These are phyloP conservation scores for Colletotrichum lini DNA, from an alignment of 2,329 filamentous ascomycete genomes.

Conservation along the genomic window DNA sequence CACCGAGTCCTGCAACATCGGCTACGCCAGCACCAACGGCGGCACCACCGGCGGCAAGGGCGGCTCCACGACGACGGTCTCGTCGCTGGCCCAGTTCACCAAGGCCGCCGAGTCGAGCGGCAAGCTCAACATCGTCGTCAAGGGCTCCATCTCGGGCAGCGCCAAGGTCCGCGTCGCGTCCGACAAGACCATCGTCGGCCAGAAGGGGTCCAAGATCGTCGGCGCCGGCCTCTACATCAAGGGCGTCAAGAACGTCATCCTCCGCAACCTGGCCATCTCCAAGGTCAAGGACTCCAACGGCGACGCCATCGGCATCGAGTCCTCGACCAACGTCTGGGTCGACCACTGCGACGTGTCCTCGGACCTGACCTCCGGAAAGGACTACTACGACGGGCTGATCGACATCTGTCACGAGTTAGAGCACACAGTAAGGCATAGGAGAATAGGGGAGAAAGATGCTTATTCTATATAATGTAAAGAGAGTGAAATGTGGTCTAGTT, in stretches of 20 bases:
- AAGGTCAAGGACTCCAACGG: conserved; percentile 70
- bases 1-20: conserved; percentile 54
- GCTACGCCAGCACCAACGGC: conserved; percentile 53
- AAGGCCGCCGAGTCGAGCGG: conserved; percentile 61
- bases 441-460: too few relatives aligned
- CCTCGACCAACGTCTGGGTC: conserved; percentile 73
- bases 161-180: conserved; percentile 59
- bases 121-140: conserved; percentile 58
- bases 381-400: conserved; percentile 78
- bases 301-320: conserved; percentile 72
- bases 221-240: conserved; percentile 68
- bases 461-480: too few relatives aligned
- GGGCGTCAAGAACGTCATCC: conserved; percentile 69
- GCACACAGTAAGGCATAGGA: too few relatives aligned
- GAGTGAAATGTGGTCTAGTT: too few relatives aligned
- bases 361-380: conserved; percentile 72
- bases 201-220: conserved; percentile 53
- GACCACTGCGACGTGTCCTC: conserved; percentile 78
- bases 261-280: conserved; percentile 72
- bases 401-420: too few relatives aligned
- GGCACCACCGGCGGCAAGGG: conserved; percentile 66
- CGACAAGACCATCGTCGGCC: conserved; percentile 63
- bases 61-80: conserved; percentile 65
- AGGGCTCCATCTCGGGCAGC: conserved; percentile 57
- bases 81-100: conserved; percentile 62